Base-by-base conservation (phyloP, 1,284 basidiomycete species). In the Golubevia sp. region DNA sequence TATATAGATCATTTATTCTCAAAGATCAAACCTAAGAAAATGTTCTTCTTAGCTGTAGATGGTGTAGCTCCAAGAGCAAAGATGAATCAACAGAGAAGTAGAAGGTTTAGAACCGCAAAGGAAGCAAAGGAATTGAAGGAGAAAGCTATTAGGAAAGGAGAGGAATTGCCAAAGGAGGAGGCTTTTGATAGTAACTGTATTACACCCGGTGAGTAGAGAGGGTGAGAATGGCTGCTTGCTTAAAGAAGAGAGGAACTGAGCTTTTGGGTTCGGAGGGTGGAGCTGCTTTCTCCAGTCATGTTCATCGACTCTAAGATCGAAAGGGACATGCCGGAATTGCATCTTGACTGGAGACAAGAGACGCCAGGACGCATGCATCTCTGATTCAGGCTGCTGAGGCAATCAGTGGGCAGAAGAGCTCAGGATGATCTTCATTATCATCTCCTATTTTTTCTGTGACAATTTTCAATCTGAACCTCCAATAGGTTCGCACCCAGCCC, bases 171-270 rank as follows among this genome's bases (percentile, higher is more conserved):
- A 2, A 90, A 92, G 2, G 92, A 93, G 86, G 94, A 94, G 84
- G 92, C 94, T 2, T 99, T 99, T 84, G 97, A 99, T 85, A 96
- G 93, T 70, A 99, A 99, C 85, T 97, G 94, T 85, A 99, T 99
- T 77, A 99, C 97, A 4, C 97, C 97, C 66, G 96, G 94, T 91
- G 77, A 64, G 90, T 49, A 13, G 30, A 11, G 11, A 18, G n/a
- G 3, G 23, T 26, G 27, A 24, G 11, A 18, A n/a, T n/a, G 57
- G 23, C 34, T 59, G 20, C 23, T 7, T 24, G 56, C 15, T 49
- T 13, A 51, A 34, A 11, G 30, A 7, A 6, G 21, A 23, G 25
- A 7, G 6, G 21, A 13, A 7, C 25, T 7, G 6, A 6, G 13
- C 7, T 7, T 52, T 5, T 5, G 7, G 25, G 13, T 52, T 13